phyloP scores from a whole-genome alignment of 2,329 filamentous ascomycete genomes.

The Talaromyces albobiverticillius region DNA sequence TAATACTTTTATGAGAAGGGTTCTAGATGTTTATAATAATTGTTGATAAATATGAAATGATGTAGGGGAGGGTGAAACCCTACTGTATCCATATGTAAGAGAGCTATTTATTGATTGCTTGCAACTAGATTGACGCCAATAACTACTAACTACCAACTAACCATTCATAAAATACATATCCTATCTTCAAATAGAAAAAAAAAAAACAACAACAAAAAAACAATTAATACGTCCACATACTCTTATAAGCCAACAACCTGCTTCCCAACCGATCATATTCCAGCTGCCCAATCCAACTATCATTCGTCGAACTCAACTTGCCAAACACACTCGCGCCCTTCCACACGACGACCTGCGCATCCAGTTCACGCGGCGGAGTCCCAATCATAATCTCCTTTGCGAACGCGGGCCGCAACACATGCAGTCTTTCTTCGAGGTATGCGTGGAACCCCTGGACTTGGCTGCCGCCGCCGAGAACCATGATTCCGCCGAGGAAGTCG shows the following conservation, averaged over 20 bases:
- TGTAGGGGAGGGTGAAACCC: no score
- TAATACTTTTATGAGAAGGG: no score
- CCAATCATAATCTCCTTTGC: constrained; percentile 66
- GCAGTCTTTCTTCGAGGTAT: constrained; percentile 78
- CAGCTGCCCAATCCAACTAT: constrained; percentile 84
- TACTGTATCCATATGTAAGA: no score
- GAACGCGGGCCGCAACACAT: constrained; percentile 60
- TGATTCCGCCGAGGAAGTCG: constrained; percentile 85
- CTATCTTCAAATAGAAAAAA: no score
- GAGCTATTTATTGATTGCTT: no score
- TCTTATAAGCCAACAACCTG: constrained; percentile 80
- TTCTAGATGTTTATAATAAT: no score
- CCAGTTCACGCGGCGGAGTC: constrained; percentile 81
- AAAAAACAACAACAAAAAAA: background rate
- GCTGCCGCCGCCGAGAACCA: constrained; percentile 82
- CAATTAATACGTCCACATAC: constrained; percentile 58
- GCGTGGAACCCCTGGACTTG: constrained; percentile 77
- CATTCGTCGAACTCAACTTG: constrained; percentile 79
- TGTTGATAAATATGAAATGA: no score
- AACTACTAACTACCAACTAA: no score
- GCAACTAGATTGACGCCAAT: no score
- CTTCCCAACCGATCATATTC: constrained; percentile 87
- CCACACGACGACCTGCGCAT: constrained; percentile 96
- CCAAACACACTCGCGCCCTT: constrained; percentile 97
- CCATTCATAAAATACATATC: no score